These are phyloP conservation scores for Hymenoscyphus linearis DNA, from an alignment of 2,329 filamentous ascomycete genomes.

Conservation along the genomic window DNA sequence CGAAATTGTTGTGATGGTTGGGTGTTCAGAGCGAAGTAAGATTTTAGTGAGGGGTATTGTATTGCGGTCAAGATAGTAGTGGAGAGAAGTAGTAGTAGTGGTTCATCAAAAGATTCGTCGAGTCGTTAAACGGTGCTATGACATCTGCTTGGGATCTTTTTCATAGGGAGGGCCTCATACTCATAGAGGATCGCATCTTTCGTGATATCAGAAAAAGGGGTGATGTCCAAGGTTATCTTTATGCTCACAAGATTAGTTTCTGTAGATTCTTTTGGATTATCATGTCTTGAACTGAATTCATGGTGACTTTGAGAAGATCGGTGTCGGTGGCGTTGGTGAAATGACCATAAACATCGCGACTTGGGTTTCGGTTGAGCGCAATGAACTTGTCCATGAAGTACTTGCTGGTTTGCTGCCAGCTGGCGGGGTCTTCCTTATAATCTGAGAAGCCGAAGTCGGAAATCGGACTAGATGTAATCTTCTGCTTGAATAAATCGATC, in stretches of 20 bases:
- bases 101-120: not conserved
- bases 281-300: constrained; percentile 83
- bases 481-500: constrained; percentile 79
- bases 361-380: constrained; percentile 61
- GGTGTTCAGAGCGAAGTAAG: not conserved
- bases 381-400: constrained; percentile 81
- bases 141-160: not conserved
- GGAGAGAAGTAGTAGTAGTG: not conserved
- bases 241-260: constrained; percentile 62
- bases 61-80: not conserved
- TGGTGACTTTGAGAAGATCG: constrained; percentile 78
- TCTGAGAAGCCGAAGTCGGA: constrained; percentile 72
- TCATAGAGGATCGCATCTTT: not conserved
- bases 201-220: not conserved
- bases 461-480: constrained; percentile 66
- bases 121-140: not conserved
- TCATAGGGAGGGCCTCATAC: not conserved
- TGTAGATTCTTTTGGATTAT: constrained; percentile 80
- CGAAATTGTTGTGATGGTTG: not conserved
- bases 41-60: not conserved
- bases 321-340: constrained; percentile 59
- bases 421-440: constrained; percentile 65
- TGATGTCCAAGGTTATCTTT: not conserved
- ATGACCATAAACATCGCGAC: constrained; percentile 53
- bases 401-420: constrained; percentile 69